Evolutionary conservation across 2,329 filamentous ascomycete genomes (phyloP).

Genomic region (Fusarium kyushuense): DNA sequence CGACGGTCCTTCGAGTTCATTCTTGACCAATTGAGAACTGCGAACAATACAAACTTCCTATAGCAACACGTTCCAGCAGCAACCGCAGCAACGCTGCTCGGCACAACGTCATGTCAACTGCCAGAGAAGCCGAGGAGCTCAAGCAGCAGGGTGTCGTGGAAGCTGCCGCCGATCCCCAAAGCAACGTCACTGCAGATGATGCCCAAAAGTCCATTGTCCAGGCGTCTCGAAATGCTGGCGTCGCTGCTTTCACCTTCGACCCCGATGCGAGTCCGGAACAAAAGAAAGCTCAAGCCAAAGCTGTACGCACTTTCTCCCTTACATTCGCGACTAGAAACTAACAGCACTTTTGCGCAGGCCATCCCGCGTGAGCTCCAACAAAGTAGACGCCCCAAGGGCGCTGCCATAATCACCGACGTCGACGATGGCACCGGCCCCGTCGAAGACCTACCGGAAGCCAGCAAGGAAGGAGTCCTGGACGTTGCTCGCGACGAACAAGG

Average conservation of each 20-base stretch:
- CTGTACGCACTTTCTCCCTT: conserved; percentile 65
- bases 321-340: conserved; percentile 13
- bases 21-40: conserved; percentile 42
- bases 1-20: conserved; percentile 26
- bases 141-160: conserved; percentile 86
- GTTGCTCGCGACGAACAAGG: conserved; percentile 63
- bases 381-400: conserved; percentile 63
- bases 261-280: conserved; percentile 85
- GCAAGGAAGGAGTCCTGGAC: conserved; percentile 75
- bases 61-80: conserved; percentile 26
- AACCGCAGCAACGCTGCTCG: conserved; percentile 32
- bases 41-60: conserved; percentile 10
- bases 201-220: conserved; percentile 80
- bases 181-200: conserved; percentile 73
- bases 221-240: conserved; percentile 82
- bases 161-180: conserved; percentile 78
- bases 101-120: conserved; percentile 51
- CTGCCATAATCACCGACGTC: conserved; percentile 82
- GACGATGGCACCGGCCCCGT: conserved; percentile 76
- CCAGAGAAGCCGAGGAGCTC: conserved; percentile 67
- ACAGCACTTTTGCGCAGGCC: conserved; percentile 46
- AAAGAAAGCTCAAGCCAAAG: conserved; percentile 83
- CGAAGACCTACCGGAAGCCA: conserved; percentile 82
- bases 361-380: conserved; percentile 55
- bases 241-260: conserved; percentile 86